Percentiles rank a stretch among this genome's conserved stretches.
Evolutionary conservation across 2,329 filamentous ascomycete genomes (phyloP).

Genomic region (Lecanicillium sp.): DNA sequence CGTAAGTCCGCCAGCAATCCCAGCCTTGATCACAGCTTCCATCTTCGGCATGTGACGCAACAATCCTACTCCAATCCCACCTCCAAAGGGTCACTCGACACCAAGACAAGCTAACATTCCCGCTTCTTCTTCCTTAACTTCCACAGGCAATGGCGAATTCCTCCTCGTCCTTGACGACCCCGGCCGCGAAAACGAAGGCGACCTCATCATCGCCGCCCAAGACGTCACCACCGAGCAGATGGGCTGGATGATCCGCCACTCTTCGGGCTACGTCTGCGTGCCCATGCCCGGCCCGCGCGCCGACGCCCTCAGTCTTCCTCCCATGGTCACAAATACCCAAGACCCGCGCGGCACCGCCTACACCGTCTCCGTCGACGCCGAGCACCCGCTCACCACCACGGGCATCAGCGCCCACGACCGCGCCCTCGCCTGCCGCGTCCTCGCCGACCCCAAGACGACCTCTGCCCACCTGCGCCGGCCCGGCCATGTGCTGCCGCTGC

Average conservation of each 20-base stretch:
- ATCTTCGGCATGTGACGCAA: slow-evolving; percentile 7
- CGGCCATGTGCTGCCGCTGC: slow-evolving; percentile 83
- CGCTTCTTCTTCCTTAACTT: background rate
- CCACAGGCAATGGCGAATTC: slow-evolving; percentile 71
- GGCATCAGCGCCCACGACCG: slow-evolving; percentile 88
- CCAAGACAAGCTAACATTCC: background rate
- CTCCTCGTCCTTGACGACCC: slow-evolving; percentile 91
- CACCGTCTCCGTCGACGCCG: slow-evolving; percentile 79
- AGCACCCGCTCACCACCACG: slow-evolving; percentile 65
- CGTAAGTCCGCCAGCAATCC: slow-evolving; percentile 33
- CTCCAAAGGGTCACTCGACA: slow-evolving; percentile 10
- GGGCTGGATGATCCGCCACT: slow-evolving; percentile 91
- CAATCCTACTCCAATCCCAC: background rate
- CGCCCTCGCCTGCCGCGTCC: slow-evolving; percentile 67
- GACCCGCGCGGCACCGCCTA: slow-evolving; percentile 91
- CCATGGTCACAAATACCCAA: slow-evolving; percentile 70
- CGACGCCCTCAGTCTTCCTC: slow-evolving; percentile 66
- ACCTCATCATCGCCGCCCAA: slow-evolving; percentile 89
- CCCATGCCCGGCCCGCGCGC: slow-evolving; percentile 67
- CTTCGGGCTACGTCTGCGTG: slow-evolving; percentile 84
- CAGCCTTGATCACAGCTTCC: too few species aligned
- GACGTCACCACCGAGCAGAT: slow-evolving; percentile 81
- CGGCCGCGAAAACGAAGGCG: slow-evolving; percentile 93
- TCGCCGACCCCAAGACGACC: slow-evolving; percentile 58
- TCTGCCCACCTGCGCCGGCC: slow-evolving; percentile 65